Base-by-base conservation (phyloP, 116 monocot genomes). In the Dioscorea cayenensis region DNA sequence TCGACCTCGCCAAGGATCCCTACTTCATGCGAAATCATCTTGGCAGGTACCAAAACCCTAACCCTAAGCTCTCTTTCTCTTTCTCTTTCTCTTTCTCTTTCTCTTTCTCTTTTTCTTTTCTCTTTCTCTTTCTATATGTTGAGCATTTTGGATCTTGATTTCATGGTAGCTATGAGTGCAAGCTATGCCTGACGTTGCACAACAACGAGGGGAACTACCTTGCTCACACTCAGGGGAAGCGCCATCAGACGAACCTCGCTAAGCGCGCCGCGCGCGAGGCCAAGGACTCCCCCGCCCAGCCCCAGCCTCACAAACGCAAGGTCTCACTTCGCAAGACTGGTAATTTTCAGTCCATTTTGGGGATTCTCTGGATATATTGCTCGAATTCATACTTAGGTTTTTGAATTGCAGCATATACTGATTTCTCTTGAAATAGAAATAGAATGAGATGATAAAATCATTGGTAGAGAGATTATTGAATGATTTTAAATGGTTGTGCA, bases 11-110 rank as follows among this genome's bases (percentile, higher is more conserved):
- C 71, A 92, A 95, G 77, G 95, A 95, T 68, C 95, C 95, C 63
- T 95, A 95, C 67, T 95, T 95, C 87, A 95, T 96, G 95, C 89
- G 95, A 20, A 96, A 96, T 66, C 95, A 96, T 65, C 87, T 92
- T 43, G 95, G 95, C 35, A 92, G 95, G 89, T 87, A 3, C 55
- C 43, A 43, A 43, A 43, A 49, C 71, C 59, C 67, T 68, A 75
- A 78, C 63, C 74, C 59, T 82, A 68, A 51, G 17, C 64, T 36
- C n/a, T 13, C 4, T 43, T 1, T 43, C 43, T 43, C 7, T 43
- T 0, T 43, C 43, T 12, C 43, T 43, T 8, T 43, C 43, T 43
- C 1, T 25, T 25, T 25, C 25, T 25, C 25, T 25, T 38, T 5
- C 38, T 38, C 4, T 43, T 1, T 43, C 43, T 43, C 7, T 43